Evolutionary conservation across 805 yeast genomes (phyloP).

Genomic region (Tanozyma kutaoensis): DNA sequence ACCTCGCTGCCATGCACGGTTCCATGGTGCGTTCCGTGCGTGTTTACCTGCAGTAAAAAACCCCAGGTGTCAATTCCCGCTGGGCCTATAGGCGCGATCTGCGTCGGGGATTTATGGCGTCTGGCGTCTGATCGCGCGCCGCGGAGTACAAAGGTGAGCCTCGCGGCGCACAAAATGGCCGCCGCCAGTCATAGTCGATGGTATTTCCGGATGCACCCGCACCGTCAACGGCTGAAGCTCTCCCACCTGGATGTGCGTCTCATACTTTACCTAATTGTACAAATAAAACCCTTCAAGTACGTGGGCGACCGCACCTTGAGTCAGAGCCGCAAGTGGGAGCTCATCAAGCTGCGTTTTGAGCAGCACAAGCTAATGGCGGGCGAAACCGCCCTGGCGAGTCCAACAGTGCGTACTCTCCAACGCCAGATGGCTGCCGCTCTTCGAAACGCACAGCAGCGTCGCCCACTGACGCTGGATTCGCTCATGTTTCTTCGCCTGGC

Average conservation of each 20-base stretch:
- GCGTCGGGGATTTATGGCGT: no score
- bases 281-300: slow-evolving; percentile 22
- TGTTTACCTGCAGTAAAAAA: no score
- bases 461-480: slow-evolving; percentile 1
- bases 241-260: slow-evolving; percentile 14
- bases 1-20: no score
- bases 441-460: slow-evolving; percentile 10
- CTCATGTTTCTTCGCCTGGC: slow-evolving; percentile 5
- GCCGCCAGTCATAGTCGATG: no score
- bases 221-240: slow-evolving; percentile 12
- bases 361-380: slow-evolving; percentile 5
- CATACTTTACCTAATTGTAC: slow-evolving; percentile 15
- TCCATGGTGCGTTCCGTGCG: no score
- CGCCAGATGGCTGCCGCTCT: slow-evolving; percentile 20
- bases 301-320: slow-evolving; percentile 18
- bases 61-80: no score
- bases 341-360: slow-evolving; percentile 14
- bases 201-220: no score
- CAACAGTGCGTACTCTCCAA: slow-evolving; percentile 24
- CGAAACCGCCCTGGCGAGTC: slow-evolving; percentile 7
- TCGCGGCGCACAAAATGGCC: no score
- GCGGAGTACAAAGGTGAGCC: no score
- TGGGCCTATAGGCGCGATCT: no score
- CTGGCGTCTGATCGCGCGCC: no score
- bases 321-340: slow-evolving; percentile 23